Percentiles rank a stretch among this genome's conserved stretches.
Evolutionary conservation across 768 basidiomycete genomes (phyloP).

Genomic region (Serendipita sp.): DNA sequence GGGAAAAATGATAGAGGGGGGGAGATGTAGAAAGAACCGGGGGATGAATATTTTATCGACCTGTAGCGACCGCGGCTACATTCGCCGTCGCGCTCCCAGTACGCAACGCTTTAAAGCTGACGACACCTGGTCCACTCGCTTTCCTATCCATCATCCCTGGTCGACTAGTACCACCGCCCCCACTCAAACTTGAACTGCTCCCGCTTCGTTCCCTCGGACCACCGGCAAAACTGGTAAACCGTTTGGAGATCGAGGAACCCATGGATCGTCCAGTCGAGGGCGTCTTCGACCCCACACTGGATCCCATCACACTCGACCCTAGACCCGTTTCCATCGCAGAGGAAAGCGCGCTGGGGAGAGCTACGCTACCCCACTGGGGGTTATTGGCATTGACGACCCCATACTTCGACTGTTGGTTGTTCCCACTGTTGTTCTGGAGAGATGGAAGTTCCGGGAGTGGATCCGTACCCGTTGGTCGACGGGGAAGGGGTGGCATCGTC

Average conservation of each 20-base stretch:
- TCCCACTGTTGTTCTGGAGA: not conserved
- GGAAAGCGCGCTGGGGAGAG: not conserved
- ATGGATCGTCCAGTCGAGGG: not conserved
- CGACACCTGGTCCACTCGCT: not conserved
- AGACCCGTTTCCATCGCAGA: not conserved
- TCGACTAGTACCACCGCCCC: not conserved
- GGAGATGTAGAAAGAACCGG: not conserved
- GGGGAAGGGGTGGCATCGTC: not conserved
- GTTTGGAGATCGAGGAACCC: not conserved
- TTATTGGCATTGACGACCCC: not conserved
- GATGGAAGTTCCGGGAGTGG: not conserved
- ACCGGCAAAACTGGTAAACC: not conserved
- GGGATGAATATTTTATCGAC: not conserved
- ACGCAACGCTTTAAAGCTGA: conserved; percentile 2
- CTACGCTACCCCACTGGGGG: not conserved
- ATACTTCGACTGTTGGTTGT: not conserved
- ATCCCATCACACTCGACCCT: not conserved
- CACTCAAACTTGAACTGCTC: not conserved
- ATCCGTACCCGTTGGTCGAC: not conserved
- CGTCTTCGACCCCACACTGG: not conserved
- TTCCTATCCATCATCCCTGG: not conserved
- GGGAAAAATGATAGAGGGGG: not conserved
- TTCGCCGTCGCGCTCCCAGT: not conserved
- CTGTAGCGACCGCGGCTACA: not conserved
- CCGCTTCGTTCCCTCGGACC: not conserved